A percentile compares a stretch with the other conserved stretches of the same genome.
Conservation (phyloP, 2,329 filamentous ascomycete genomes). For the Ceratocystiopsis minuta region DNA sequence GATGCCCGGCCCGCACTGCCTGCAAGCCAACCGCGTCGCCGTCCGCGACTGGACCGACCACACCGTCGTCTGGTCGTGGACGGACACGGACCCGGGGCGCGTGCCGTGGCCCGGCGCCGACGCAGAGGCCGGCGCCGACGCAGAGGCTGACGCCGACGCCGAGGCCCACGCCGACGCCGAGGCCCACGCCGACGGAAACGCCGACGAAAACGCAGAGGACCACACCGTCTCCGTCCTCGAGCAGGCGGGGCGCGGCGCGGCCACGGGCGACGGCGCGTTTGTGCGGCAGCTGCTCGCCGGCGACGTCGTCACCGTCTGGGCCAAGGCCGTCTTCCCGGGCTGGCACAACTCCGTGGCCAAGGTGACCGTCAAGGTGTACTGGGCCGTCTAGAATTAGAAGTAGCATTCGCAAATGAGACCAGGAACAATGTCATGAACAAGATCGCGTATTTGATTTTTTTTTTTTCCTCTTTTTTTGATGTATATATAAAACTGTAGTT, state of each 20-base stretch:
- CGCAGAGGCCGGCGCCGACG: constrained; percentile 16
- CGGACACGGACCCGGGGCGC: constrained; percentile 21
- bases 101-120: too few species aligned
- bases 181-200: constrained; percentile 7
- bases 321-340: constrained; percentile 32
- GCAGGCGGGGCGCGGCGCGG: constrained; percentile 28
- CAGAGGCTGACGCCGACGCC: neutral
- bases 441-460: neutral
- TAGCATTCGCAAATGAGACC: too few species aligned
- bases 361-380: constrained; percentile 38
- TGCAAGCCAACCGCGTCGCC: constrained; percentile 30
- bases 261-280: constrained; percentile 34
- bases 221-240: constrained; percentile 13
- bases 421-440: neutral
- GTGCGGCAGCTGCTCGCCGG: constrained; percentile 37
- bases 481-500: too few species aligned
- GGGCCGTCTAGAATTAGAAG: constrained; percentile 32
- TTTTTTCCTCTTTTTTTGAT: neutral
- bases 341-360: constrained; percentile 35
- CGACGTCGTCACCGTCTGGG: constrained; percentile 45
- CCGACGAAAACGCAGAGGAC: too few species aligned
- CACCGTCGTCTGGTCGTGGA: constrained; percentile 33
- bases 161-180: constrained; percentile 11
- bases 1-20: constrained; percentile 18
- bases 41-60: constrained; percentile 20